A percentile compares a stretch with the other conserved stretches of the same genome.
These are phyloP conservation scores for Colletotrichum cordylinicola DNA, from an alignment of 2,329 filamentous ascomycete genomes.

Conservation along the genomic window DNA sequence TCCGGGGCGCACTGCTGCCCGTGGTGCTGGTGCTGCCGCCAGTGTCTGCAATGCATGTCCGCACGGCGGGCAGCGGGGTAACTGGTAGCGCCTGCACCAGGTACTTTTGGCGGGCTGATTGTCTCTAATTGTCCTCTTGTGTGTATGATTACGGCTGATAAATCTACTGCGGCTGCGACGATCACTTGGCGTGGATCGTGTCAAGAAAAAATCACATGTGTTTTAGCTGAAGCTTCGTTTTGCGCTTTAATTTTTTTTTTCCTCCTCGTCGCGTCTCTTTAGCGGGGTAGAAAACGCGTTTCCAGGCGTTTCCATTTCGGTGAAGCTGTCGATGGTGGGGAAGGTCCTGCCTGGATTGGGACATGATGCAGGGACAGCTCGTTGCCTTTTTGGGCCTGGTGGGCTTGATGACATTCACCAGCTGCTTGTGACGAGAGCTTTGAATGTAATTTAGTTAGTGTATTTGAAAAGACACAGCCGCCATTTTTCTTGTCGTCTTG, in stretches of 20 bases:
- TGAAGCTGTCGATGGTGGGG: background rate
- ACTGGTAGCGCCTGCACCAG: background rate
- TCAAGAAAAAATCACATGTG: background rate
- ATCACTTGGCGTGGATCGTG: background rate
- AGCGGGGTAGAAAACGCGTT: background rate
- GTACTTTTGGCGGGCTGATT: background rate
- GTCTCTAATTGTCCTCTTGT: background rate
- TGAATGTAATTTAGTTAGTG: background rate
- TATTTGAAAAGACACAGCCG: background rate
- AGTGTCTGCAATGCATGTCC: background rate
- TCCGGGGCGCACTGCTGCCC: background rate
- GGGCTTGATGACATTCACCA: background rate
- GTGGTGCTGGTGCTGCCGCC: background rate
- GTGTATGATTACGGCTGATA: background rate
- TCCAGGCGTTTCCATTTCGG: background rate
- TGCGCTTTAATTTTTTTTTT: background rate
- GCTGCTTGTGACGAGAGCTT: background rate
- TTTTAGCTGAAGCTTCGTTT: background rate
- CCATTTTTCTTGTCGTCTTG: background rate
- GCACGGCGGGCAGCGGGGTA: background rate
- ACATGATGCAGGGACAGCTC: slow-evolving; percentile 20
- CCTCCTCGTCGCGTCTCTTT: background rate
- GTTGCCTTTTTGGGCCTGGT: slow-evolving; percentile 19
- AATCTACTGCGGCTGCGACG: background rate
- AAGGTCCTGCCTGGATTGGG: slow-evolving; percentile 11